A percentile compares a stretch with the other conserved stretches of the same genome.
Evolutionary conservation across 139 green algal species (phyloP).

Genomic region (Pseudopediastrum boryanum): DNA sequence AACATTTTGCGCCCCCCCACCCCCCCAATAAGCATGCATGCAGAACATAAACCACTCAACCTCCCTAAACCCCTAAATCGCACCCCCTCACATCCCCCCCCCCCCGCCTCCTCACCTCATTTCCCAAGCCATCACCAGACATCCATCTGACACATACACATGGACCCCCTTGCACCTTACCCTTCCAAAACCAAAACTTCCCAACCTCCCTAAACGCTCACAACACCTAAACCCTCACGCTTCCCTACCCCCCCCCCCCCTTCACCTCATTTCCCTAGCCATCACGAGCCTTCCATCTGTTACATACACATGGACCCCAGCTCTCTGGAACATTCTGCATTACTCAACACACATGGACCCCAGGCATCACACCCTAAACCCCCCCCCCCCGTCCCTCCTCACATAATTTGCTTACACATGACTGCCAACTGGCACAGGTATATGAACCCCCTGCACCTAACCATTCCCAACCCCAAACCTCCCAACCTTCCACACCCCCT

Average conservation of each 20-base stretch:
- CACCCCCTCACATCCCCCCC: background rate
- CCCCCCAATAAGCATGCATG: background rate
- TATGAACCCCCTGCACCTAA: background rate
- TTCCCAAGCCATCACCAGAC: conserved; percentile 25
- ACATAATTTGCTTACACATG: too few species aligned
- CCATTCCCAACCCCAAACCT: background rate
- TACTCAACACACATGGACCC: too few species aligned
- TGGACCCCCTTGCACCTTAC: background rate
- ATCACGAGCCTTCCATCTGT: too few species aligned
- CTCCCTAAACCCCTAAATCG: background rate
- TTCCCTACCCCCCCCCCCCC: background rate
- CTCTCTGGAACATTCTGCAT: too few species aligned
- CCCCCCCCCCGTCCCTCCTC: too few species aligned
- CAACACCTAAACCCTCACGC: background rate
- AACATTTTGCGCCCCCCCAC: background rate
- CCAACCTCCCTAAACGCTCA: background rate
- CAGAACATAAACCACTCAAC: background rate
- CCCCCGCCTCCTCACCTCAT: conserved; percentile 8
- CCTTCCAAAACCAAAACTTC: background rate
- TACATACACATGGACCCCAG: too few species aligned
- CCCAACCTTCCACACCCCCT: too few species aligned
- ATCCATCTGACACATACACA: background rate
- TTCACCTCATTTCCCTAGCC: conserved; percentile 40
- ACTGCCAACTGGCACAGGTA: background rate
- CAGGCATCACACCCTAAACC: too few species aligned